Evolutionary conservation across 805 yeast genomes (phyloP), one percentile per base, ranked within the genome.

Genomic region (Maudiozyma barnettii): DNA sequence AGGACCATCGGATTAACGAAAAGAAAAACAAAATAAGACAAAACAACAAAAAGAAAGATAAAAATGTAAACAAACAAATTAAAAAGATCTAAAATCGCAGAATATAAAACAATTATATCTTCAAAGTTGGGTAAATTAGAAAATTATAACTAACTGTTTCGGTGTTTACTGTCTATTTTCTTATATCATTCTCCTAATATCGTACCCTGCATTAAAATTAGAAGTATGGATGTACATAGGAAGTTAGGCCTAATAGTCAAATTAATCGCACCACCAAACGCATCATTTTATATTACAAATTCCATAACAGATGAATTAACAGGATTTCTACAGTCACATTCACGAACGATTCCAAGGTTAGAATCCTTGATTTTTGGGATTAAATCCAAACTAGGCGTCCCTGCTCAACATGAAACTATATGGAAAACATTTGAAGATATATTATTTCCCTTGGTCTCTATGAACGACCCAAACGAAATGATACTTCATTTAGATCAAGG

Each of bases 391-490:
- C 39, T 55, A n/a, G 53, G 54, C 12, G 33, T 48, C 8, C 50
- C 49, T 4, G 22, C 53, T 1, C 58, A 59, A 12, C 33, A 47
- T 30, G 47, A 41, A 23, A 22, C 49, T 14, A 45, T 49, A 37
- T 62, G 65, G 65, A 55, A 51, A 26, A 53, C 46, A 31, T 46
- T 61, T 41, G 53, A 52, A 20, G 49, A 47, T 21, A 30, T 56
- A 3, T 29, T 59, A 10, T 55, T 47, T 33, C 52, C 54, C 10
- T 37, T 59, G 10, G 46, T 56, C 18, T 48, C 49, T 1, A 50
- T 55, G 23, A 50, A 49, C 12, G 46, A 49, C 14, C 18, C 39
- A 7, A 57, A 54, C 4, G 64, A 62, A 20, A 55, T 55, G 36
- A 43, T 51, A 7, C 45, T 39, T 21, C 56, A 60, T 48, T 48